Conservation (phyloP, 805 yeast species). For the Wickerhamiella australiensis region DNA sequence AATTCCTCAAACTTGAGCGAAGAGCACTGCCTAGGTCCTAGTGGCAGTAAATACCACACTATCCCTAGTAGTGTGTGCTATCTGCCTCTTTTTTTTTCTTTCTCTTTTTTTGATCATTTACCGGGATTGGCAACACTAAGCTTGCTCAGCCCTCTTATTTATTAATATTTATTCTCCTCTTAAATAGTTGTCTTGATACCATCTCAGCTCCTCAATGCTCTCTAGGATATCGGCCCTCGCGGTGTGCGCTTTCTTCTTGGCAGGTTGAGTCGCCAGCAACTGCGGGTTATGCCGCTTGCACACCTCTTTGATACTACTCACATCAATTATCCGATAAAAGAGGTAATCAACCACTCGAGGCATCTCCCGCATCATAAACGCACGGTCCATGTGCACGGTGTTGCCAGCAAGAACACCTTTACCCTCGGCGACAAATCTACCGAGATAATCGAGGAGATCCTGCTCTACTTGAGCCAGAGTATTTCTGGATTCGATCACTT, state of each 20-base stretch:
- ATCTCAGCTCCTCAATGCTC: slow-evolving; percentile 69
- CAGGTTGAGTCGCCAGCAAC: slow-evolving; percentile 45
- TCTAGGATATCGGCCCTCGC: slow-evolving; percentile 83
- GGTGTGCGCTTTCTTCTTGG: slow-evolving; percentile 63
- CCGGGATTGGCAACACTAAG: too few species aligned
- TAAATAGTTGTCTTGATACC: slow-evolving; percentile 58
- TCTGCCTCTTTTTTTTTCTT: too few species aligned
- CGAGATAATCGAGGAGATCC: slow-evolving; percentile 52
- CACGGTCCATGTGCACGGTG: slow-evolving; percentile 80
- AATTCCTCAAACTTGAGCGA: too few species aligned
- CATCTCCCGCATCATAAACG: slow-evolving; percentile 72
- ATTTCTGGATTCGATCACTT: slow-evolving; percentile 45
- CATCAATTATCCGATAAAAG: slow-evolving; percentile 79
- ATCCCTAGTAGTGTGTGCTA: too few species aligned
- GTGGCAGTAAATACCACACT: too few species aligned
- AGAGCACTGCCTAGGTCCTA: too few species aligned
- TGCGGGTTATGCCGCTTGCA: slow-evolving; percentile 64
- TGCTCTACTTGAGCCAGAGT: slow-evolving; percentile 49
- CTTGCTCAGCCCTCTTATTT: too few species aligned
- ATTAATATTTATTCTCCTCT: slow-evolving; percentile 5
- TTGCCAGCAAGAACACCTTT: slow-evolving; percentile 80
- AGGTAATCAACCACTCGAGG: slow-evolving; percentile 50
- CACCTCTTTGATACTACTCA: slow-evolving; percentile 72
- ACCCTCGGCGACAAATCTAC: slow-evolving; percentile 37
- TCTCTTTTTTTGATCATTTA: neutral